Conservation (phyloP, 78 protist species). For the Cavenderia fasciculata region DNA sequence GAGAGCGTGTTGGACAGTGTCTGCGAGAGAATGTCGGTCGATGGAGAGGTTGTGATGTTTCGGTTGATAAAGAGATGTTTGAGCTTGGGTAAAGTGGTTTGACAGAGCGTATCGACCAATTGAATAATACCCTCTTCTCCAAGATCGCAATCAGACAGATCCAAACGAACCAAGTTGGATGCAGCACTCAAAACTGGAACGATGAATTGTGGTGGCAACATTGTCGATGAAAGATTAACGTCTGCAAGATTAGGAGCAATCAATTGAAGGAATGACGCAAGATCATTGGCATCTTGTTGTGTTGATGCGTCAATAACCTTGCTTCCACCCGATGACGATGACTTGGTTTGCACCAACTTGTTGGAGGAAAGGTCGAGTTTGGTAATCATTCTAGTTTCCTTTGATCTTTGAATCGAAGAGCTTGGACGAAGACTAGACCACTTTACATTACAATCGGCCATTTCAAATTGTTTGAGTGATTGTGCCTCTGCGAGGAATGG, state of each 20-base stretch:
- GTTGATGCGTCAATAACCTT: no score
- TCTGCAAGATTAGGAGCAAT: constrained; percentile 50
- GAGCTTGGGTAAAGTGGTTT: constrained; percentile 58
- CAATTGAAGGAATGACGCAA: constrained; percentile 42
- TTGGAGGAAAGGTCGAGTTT: constrained; percentile 40
- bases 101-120: constrained; percentile 37
- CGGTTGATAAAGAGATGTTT: constrained; percentile 69
- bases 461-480: constrained; percentile 39
- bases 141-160: constrained; percentile 33
- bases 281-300: not conserved
- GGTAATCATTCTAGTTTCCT: constrained; percentile 43
- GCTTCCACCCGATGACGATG: not conserved
- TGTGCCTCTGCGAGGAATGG: constrained; percentile 48
- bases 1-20: constrained; percentile 4
- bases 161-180: constrained; percentile 17
- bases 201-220: not conserved
- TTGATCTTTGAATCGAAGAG: constrained; percentile 15
- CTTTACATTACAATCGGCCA: constrained; percentile 8
- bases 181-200: constrained; percentile 6
- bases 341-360: not conserved
- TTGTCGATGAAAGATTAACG: constrained; percentile 14
- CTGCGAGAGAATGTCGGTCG: constrained; percentile 38
- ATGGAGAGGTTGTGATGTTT: not conserved
- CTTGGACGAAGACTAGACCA: constrained; percentile 54
- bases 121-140: constrained; percentile 59